A percentile compares a stretch with the other conserved stretches of the same genome.
Conservation (phyloP, 2,329 filamentous ascomycete genomes). For the Exophiala aquamarina region DNA sequence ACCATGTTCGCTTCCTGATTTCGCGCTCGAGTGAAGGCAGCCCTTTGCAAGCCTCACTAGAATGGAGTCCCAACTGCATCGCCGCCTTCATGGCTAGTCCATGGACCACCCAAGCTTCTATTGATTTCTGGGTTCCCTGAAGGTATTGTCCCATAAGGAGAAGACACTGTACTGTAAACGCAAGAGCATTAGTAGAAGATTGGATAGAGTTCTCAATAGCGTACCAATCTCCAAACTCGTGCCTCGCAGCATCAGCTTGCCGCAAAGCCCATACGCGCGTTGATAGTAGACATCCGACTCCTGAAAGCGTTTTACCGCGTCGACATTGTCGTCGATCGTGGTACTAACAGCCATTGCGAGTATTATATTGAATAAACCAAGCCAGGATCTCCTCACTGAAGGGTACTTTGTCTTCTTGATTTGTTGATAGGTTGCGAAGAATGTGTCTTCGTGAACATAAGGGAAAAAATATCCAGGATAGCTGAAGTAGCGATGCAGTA, state of each 20-base stretch:
- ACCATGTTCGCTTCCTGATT: slow-evolving; percentile 52
- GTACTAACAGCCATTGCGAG: slow-evolving; percentile 49
- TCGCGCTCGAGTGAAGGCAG: slow-evolving; percentile 47
- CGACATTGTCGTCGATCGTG: slow-evolving; percentile 31
- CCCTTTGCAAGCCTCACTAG: slow-evolving; percentile 35
- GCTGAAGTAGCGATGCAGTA: slow-evolving; percentile 27
- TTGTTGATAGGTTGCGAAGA: slow-evolving; percentile 36
- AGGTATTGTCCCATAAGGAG: slow-evolving; percentile 53
- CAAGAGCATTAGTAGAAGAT: not conserved
- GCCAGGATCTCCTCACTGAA: slow-evolving; percentile 49
- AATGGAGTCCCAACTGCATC: slow-evolving; percentile 54
- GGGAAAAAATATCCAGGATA: slow-evolving; percentile 27
- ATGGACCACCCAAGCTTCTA: slow-evolving; percentile 56
- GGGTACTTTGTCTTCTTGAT: slow-evolving; percentile 33
- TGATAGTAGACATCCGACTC: slow-evolving; percentile 49
- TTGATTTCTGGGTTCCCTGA: slow-evolving; percentile 54
- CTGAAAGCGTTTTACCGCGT: slow-evolving; percentile 36
- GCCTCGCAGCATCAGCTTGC: slow-evolving; percentile 41
- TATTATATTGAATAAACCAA: slow-evolving; percentile 52
- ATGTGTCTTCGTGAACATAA: slow-evolving; percentile 40
- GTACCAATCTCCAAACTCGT: slow-evolving; percentile 48
- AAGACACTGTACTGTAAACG: slow-evolving; percentile 47
- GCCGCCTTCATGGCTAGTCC: slow-evolving; percentile 54
- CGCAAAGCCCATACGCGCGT: slow-evolving; percentile 45
- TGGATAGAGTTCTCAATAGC: slow-evolving; percentile 4